Base-by-base conservation (phyloP, 1,139 yeast species). In the Yamadazyma songkhlaensis region DNA sequence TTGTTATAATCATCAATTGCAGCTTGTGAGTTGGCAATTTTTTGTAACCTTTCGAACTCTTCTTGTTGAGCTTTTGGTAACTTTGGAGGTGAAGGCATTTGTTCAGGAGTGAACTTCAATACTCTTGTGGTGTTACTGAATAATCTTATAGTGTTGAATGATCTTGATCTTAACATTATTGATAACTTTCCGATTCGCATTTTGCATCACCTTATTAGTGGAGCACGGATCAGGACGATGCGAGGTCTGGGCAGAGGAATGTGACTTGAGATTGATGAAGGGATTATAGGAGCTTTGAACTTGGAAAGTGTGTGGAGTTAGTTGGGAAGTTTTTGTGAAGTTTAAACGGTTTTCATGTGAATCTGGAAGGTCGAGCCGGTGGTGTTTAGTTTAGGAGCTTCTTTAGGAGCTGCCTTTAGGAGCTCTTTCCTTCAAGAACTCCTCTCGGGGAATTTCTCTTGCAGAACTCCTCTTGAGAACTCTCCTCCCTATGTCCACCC, bases 21-120 rank as follows among this genome's bases (percentile, higher is more conserved):
- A 7, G 81, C 79, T 57, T 84, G 92, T 0, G 94, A 79, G 49
- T 76, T 79, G 1, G 97, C 97, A 32, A 82, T 74, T 54, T 77
- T 80, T 54, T 89, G 95, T 32, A 92, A 74, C 34, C 75, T 72
- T 56, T 92, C 97, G 60, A 92, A 92, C 62, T 92, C 98, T 50
- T 84, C 88, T 59, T 92, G 98, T 35, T 90, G 92, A 50, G 87
- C 86, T 47, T 81, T 79, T 12, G 95, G 87, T 17, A 92, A 72
- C 44, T 80, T 77, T 25, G 96, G 96, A 9, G 98, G 98, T 2
- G 84, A 76, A 1, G 96, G 94, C 6, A 53, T 53, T 38, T 38
- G 36, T 29, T 64, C 66, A 17, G 60, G 53, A 8, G 50, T 33
- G 41, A 66, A 59, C 37, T 63, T 64, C 6, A 17, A 17, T 4